Conservation (phyloP, 164 flowering plant species). For the Vitis amurensis region DNA sequence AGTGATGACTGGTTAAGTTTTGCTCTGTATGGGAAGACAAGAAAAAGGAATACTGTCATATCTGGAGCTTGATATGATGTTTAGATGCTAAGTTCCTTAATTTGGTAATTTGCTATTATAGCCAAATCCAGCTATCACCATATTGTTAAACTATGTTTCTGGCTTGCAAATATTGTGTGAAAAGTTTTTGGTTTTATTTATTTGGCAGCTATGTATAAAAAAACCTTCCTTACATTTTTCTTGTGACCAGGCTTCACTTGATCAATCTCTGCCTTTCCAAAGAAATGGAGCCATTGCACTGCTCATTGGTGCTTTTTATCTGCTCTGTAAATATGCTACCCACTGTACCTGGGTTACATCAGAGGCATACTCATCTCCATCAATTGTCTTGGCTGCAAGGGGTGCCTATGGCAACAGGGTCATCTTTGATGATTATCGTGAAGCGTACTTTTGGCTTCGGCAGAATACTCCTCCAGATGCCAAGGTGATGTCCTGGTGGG, state of each 20-base stretch:
- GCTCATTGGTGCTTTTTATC: constrained; percentile 86
- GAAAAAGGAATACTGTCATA: too few relatives aligned
- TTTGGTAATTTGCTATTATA: too few relatives aligned
- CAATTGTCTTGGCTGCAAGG: constrained; percentile 97
- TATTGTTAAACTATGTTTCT: too few relatives aligned
- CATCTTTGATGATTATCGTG: constrained; percentile 97
- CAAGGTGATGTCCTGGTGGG: constrained; percentile 99
- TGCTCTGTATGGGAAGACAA: too few relatives aligned
- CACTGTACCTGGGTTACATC: constrained; percentile 99
- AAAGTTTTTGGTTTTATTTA: background rate
- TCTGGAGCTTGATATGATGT: too few relatives aligned
- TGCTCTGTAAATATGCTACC: constrained; percentile 81
- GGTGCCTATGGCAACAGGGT: constrained; percentile 94
- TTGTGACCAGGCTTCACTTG: constrained; percentile 56
- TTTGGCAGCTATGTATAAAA: background rate
- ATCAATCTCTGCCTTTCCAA: constrained; percentile 85
- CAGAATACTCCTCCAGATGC: constrained; percentile 98
- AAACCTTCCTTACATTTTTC: constrained; percentile 6
- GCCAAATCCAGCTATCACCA: too few relatives aligned
- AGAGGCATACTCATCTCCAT: constrained; percentile 98
- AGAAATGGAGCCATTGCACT: constrained; percentile 81
- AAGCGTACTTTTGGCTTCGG: constrained; percentile 97
- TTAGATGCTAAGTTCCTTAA: too few relatives aligned
- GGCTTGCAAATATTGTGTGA: background rate
- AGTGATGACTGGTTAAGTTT: too few relatives aligned